Conservation (phyloP, 2,329 filamentous ascomycete species). For the Fusarium nanum region DNA sequence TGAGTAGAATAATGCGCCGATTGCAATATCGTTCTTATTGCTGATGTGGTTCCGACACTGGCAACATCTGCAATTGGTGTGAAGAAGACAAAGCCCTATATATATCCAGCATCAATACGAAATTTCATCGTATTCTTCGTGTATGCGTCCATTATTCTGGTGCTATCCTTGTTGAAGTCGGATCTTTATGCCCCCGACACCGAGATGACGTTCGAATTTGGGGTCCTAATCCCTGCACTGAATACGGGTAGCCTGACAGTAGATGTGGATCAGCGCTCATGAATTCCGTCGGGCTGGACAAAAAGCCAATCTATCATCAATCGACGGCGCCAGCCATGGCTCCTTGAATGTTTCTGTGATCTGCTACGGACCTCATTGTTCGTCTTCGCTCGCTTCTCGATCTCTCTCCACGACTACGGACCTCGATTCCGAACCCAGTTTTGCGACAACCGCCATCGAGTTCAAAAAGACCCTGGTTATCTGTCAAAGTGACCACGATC, state of each 20-base stretch:
- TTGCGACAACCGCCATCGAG: constrained; percentile 13
- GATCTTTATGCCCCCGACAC: constrained; percentile 42
- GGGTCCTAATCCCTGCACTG: constrained; percentile 35
- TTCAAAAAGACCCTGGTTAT: constrained; percentile 23
- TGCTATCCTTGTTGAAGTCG: constrained; percentile 12
- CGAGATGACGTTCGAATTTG: constrained; percentile 43
- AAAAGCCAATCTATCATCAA: constrained; percentile 44
- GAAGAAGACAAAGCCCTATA: neutral
- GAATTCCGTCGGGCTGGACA: constrained; percentile 33
- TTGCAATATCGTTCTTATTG: neutral
- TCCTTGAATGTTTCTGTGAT: constrained; percentile 20
- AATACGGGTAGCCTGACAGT: constrained; percentile 15
- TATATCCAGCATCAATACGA: constrained; percentile 2
- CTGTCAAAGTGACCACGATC: constrained; percentile 14
- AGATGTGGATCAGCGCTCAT: constrained; percentile 41
- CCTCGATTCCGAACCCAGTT: neutral
- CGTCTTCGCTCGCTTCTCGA: constrained; percentile 32
- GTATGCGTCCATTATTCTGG: neutral
- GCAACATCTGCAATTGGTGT: neutral
- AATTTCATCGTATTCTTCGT: constrained; percentile 9
- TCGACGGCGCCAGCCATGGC: constrained; percentile 23
- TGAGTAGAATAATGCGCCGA: neutral
- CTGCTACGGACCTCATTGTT: constrained; percentile 11
- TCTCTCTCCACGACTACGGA: neutral
- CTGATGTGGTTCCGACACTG: neutral